These are phyloP conservation scores for Westerdykella sp. DNA, from an alignment of 2,329 filamentous ascomycete genomes.

Conservation along the genomic window DNA sequence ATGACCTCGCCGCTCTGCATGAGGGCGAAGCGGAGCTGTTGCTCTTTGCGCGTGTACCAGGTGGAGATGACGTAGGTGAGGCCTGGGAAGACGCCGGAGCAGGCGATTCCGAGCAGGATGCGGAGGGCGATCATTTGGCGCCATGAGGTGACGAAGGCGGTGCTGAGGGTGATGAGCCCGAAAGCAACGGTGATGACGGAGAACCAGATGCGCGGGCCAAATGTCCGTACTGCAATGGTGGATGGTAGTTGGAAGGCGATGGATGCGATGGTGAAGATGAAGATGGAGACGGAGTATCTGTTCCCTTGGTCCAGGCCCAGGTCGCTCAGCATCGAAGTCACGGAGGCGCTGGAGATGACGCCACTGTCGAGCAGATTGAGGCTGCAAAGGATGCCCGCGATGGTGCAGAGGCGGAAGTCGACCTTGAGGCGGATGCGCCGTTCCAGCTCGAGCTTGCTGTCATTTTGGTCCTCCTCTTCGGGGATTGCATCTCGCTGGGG, in stretches of 20 bases:
- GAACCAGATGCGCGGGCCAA: conserved; percentile 61
- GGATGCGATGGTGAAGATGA: conserved; percentile 65
- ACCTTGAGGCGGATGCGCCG: conserved; percentile 55
- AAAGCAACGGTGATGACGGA: conserved; percentile 54
- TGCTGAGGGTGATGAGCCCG: conserved; percentile 61
- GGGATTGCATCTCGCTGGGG: no score
- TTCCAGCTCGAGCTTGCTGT: conserved; percentile 29
- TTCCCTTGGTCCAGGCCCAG: conserved; percentile 56
- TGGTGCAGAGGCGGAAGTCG: conserved; percentile 62
- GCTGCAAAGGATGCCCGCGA: conserved; percentile 64
- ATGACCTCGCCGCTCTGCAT: conserved; percentile 60
- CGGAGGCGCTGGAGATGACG: conserved; percentile 63
- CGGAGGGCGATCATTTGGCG: conserved; percentile 62
- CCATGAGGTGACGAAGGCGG: conserved; percentile 63
- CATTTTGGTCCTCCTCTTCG: background rate
- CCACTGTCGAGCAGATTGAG: conserved; percentile 65
- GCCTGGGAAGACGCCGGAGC: conserved; percentile 42
- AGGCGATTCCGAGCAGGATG: conserved; percentile 59
- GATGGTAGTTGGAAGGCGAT: conserved; percentile 64
- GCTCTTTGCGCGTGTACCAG: conserved; percentile 60
- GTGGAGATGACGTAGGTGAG: conserved; percentile 52
- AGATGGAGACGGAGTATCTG: conserved; percentile 63
- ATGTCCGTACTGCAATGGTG: conserved; percentile 58
- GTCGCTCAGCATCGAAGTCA: conserved; percentile 62
- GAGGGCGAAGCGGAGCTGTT: conserved; percentile 60